Conservation (phyloP, 2,329 filamentous ascomycete genomes). For the Pyricularia sp. region DNA sequence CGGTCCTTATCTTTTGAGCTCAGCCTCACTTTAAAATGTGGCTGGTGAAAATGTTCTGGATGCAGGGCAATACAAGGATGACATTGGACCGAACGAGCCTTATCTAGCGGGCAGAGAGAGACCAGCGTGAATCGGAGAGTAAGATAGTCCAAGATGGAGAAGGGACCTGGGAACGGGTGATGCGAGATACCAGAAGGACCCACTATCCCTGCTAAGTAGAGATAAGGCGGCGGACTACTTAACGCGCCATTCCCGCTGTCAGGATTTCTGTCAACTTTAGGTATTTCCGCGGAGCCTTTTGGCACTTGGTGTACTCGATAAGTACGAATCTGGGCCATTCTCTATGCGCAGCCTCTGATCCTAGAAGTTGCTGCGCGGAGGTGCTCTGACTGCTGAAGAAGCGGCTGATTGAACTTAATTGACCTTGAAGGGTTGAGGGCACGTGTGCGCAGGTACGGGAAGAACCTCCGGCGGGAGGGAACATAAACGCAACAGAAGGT, state of each 20-base stretch:
- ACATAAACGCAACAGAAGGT: neutral
- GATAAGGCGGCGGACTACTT: neutral
- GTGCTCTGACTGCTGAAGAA: neutral
- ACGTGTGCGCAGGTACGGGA: neutral
- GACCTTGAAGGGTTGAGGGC: neutral
- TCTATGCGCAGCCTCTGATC: neutral
- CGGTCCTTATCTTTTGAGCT: neutral
- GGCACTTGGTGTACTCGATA: neutral
- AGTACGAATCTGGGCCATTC: neutral
- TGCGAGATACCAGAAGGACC: neutral
- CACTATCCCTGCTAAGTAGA: neutral
- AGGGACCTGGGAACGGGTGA: neutral
- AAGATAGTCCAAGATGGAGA: neutral
- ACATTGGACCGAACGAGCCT: neutral
- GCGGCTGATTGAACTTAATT: neutral
- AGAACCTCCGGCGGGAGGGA: neutral
- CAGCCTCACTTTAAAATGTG: neutral
- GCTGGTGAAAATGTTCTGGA: neutral
- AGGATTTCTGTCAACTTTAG: neutral
- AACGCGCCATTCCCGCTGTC: neutral
- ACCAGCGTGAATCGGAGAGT: neutral
- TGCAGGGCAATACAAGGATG: neutral
- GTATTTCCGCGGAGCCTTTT: neutral
- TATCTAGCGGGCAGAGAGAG: neutral
- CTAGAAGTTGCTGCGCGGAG: too few relatives aligned